Conservation (phyloP, 345 rosid species). For the Streptanthus diversifolius region DNA sequence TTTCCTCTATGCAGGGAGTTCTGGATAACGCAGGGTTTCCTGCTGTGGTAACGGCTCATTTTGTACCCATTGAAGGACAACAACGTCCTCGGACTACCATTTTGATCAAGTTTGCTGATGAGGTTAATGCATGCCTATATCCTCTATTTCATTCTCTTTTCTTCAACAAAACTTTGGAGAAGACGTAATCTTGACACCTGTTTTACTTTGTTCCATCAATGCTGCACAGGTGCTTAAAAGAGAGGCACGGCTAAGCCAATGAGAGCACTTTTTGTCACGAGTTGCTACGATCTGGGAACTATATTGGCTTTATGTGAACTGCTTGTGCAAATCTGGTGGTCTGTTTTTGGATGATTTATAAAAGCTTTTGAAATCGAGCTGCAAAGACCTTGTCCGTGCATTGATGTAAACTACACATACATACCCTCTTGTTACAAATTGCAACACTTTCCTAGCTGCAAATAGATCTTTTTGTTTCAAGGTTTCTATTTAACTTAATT, state of each 20-base stretch:
- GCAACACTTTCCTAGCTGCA: no score
- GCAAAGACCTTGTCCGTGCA: slow-evolving; percentile 6
- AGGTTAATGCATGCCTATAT: slow-evolving; percentile 43
- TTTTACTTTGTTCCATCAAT: not conserved
- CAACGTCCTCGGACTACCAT: slow-evolving; percentile 97
- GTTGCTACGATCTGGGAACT: slow-evolving; percentile 7
- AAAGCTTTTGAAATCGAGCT: not conserved
- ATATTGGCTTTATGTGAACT: slow-evolving; percentile 15
- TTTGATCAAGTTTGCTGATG: slow-evolving; percentile 92
- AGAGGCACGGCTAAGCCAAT: slow-evolving; percentile 67
- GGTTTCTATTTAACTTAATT: no score
- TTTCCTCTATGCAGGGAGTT: slow-evolving; percentile 61
- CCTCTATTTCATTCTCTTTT: not conserved
- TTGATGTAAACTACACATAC: slow-evolving; percentile 20
- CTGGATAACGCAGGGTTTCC: slow-evolving; percentile 91
- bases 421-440: not conserved
- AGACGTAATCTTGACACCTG: not conserved
- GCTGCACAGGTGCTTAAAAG: slow-evolving; percentile 61
- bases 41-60: slow-evolving; percentile 95
- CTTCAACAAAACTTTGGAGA: not conserved
- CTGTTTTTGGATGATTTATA: slow-evolving; percentile 18
- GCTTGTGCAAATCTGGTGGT: slow-evolving; percentile 10
- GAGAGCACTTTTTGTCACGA: not conserved
- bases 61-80: slow-evolving; percentile 96
- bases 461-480: no score